Base-by-base conservation (phyloP, 139 green algal genomes). In the Mesotaenium endlicherianum region DNA sequence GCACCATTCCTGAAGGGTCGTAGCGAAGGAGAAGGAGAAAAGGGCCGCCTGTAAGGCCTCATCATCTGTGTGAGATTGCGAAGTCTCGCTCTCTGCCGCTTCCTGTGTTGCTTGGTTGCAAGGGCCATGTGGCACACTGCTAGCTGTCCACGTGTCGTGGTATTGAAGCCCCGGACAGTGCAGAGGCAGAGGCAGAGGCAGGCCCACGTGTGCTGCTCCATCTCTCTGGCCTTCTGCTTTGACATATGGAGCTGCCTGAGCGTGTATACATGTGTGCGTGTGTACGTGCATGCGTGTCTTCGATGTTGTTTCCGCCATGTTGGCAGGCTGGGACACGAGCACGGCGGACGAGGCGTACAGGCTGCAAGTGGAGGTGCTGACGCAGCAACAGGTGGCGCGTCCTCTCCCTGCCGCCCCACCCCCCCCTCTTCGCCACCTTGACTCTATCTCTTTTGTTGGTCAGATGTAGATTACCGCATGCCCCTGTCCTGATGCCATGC, bases 271-370 rank as follows among this genome's bases (percentile, higher is more conserved):
- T 11, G 11, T 57, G 8, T 8, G 8, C 8, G 47, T 8, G 47
- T 11, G 8, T 8, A 26, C 8, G 6, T 4, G 30, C 69, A 3
- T 47, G 5, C 11, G 36, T 74, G 38, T 34, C 8, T 41, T 8
- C 38, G 11, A 74, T 11, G 60, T 49, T 8, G 36, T 74, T 8
- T 74, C 8, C 30, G 76, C 3, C 26, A 4, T 60, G 2, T 49
- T 26, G n/a, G 20, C 74, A 82, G 74, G n/a, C 17, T 87, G 82
- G 82, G 75, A 87, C 50, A 75, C 77, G 1, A 40, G 40, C 0
- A 20, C 26, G n/a, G 82, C 82, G 30, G 82, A 87, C 41, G 82
- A 87, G 31, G 82, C 75, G 36, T 87, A 87, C 47, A 75, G 82
- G 47, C 75, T 43, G 20, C 82, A 87, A 36, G 81, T 87, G 43